Evolutionary conservation across 2,329 filamentous ascomycete genomes (phyloP).

Genomic region (Corinectria fuckeliana): DNA sequence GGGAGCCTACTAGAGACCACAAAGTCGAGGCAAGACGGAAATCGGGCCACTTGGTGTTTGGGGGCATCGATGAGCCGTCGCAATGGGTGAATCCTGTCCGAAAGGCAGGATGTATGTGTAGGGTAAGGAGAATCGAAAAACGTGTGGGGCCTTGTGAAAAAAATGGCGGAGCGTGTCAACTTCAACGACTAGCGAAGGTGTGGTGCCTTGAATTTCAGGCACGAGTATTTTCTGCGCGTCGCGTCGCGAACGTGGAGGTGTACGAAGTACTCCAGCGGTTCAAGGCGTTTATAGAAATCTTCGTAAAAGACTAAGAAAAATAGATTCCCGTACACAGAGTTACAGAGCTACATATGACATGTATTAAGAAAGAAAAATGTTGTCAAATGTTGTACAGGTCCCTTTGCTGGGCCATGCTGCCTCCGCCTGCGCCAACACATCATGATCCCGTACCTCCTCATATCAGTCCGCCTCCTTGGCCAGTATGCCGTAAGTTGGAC

Average conservation of each 20-base stretch:
- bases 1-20: slow-evolving; percentile 39
- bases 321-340: not conserved
- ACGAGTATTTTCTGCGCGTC: not conserved
- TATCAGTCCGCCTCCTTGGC: slow-evolving; percentile 10
- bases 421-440: slow-evolving; percentile 1
- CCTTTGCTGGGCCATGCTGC: slow-evolving; percentile 18
- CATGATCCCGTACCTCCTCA: slow-evolving; percentile 6
- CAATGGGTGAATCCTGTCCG: slow-evolving; percentile 27
- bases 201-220: slow-evolving; percentile 33
- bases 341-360: slow-evolving; percentile 16
- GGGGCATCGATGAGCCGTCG: slow-evolving; percentile 37
- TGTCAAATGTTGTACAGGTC: slow-evolving; percentile 31
- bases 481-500: not conserved
- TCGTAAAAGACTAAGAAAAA: not conserved
- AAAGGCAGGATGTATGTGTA: slow-evolving; percentile 32
- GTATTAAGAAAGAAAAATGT: slow-evolving; percentile 33
- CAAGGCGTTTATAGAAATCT: too few relatives aligned
- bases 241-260: not conserved
- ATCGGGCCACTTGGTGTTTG: slow-evolving; percentile 43
- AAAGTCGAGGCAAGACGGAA: slow-evolving; percentile 43
- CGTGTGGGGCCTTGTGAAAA: slow-evolving; percentile 40
- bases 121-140: slow-evolving; percentile 33
- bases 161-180: slow-evolving; percentile 32
- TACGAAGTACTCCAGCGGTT: not conserved
- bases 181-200: slow-evolving; percentile 9